phyloP scores from a whole-genome alignment of 306 rosid species.

The Cajanus cajan region DNA sequence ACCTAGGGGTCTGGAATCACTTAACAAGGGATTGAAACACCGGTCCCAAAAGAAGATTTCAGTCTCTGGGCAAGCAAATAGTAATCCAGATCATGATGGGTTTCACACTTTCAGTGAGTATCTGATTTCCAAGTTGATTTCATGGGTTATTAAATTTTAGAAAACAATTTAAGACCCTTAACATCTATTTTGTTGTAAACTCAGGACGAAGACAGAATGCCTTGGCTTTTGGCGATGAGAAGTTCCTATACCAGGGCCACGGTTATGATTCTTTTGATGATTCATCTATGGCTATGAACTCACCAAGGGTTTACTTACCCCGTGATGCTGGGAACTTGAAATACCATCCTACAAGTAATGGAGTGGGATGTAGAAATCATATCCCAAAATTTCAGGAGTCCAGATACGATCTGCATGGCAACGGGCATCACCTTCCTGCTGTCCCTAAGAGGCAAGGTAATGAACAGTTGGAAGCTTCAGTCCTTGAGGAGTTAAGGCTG shows the following conservation, averaged over 20 bases:
- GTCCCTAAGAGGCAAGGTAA: constrained; percentile 48
- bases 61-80: constrained; percentile 57
- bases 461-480: constrained; percentile 61
- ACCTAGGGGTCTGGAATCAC: constrained; percentile 88
- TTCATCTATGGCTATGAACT: constrained; percentile 59
- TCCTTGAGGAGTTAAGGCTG: constrained; percentile 59
- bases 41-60: constrained; percentile 79
- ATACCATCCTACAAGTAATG: constrained; percentile 40
- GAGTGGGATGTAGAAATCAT: constrained; percentile 58
- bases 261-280: constrained; percentile 74
- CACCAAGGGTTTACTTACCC: constrained; percentile 66
- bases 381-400: constrained; percentile 44
- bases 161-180: background rate
- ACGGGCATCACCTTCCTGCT: constrained; percentile 42
- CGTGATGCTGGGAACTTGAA: constrained; percentile 53
- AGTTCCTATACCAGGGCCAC: constrained; percentile 54
- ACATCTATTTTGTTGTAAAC: constrained; percentile 33
- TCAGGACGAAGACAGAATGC: constrained; percentile 85
- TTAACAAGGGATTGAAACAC: constrained; percentile 76
- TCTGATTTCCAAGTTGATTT: constrained; percentile 17
- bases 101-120: constrained; percentile 58
- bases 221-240: constrained; percentile 62
- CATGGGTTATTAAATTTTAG: background rate
- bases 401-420: constrained; percentile 16
- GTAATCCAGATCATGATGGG: constrained; percentile 65